These are phyloP conservation scores for Beta macrorhiza DNA, from an alignment of 179 eudicot species.

Conservation along the genomic window DNA sequence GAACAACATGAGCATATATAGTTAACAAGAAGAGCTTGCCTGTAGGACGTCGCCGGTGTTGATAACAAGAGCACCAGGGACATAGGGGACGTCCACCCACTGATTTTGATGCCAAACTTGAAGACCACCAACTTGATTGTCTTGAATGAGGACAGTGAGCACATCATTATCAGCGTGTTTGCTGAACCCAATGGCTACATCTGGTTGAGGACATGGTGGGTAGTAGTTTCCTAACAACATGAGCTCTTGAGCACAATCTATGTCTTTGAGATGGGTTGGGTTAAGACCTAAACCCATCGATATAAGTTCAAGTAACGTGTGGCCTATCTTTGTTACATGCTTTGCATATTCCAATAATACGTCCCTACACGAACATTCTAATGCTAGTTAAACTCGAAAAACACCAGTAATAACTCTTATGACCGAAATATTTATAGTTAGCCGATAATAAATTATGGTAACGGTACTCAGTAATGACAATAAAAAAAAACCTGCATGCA, in stretches of 20 bases:
- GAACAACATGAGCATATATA: too few relatives aligned
- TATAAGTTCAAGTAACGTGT: constrained; percentile 24
- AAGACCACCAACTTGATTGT: constrained; percentile 34
- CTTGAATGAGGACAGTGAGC: constrained; percentile 34
- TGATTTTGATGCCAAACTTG: constrained; percentile 33
- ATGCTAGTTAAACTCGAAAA: too few relatives aligned
- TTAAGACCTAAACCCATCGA: constrained; percentile 34
- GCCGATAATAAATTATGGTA: too few relatives aligned
- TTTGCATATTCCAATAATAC: constrained; percentile 20
- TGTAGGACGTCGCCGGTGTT: constrained; percentile 7
- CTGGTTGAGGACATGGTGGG: constrained; percentile 40
- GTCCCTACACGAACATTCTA: not conserved
- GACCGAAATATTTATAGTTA: too few relatives aligned
- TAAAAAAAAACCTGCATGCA: not conserved
- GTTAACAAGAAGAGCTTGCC: not conserved
- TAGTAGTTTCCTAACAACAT: constrained; percentile 27
- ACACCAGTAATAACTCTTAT: too few relatives aligned
- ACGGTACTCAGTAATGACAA: too few relatives aligned
- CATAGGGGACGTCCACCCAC: constrained; percentile 31
- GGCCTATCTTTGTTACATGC: constrained; percentile 19
- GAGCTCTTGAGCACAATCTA: constrained; percentile 27
- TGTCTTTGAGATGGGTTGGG: constrained; percentile 13
- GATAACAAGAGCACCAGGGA: constrained; percentile 7
- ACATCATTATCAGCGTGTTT: constrained; percentile 30
- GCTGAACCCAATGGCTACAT: constrained; percentile 28